Conservation (phyloP, 1,284 basidiomycete genomes). For the Cutaneotrichosporon spelunceum region DNA sequence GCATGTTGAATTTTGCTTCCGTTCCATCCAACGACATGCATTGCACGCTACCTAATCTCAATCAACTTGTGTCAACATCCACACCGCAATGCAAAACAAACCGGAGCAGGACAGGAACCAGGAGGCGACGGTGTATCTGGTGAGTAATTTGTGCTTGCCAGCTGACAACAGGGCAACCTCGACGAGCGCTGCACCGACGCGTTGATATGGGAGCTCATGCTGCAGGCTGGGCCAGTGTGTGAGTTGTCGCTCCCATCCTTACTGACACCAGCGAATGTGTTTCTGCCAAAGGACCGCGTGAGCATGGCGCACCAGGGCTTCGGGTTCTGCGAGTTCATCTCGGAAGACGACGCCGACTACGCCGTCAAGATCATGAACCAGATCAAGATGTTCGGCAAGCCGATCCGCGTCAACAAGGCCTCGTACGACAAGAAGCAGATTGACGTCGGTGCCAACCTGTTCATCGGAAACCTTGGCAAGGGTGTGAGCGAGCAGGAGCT, state of each 20-base stretch:
- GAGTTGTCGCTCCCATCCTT: constrained; percentile 42
- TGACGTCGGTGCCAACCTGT: constrained; percentile 95
- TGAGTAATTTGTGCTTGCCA: constrained; percentile 50
- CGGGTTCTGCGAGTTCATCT: constrained; percentile 97
- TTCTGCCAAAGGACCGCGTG: constrained; percentile 98
- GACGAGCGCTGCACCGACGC: constrained; percentile 93
- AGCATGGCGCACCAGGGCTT: constrained; percentile 98
- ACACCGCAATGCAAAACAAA: constrained; percentile 39
- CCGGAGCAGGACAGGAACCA: constrained; percentile 85
- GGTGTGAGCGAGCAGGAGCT: constrained; percentile 88
- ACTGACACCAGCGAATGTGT: constrained; percentile 73
- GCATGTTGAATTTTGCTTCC: constrained; percentile 8
- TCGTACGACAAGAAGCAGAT: constrained; percentile 96
- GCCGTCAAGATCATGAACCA: constrained; percentile 99
- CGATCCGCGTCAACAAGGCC: constrained; percentile 96
- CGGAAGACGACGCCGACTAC: constrained; percentile 97
- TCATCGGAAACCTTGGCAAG: constrained; percentile 91
- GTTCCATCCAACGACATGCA: background rate
- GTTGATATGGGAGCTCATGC: constrained; percentile 96
- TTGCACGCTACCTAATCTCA: background rate
- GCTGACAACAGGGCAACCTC: constrained; percentile 73
- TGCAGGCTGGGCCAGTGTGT: constrained; percentile 97
- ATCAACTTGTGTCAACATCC: background rate
- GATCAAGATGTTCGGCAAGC: constrained; percentile 98
- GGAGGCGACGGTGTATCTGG: constrained; percentile 91